Conservation (phyloP, 2,329 filamentous ascomycete species). For the Pleoardoris graminearum region DNA sequence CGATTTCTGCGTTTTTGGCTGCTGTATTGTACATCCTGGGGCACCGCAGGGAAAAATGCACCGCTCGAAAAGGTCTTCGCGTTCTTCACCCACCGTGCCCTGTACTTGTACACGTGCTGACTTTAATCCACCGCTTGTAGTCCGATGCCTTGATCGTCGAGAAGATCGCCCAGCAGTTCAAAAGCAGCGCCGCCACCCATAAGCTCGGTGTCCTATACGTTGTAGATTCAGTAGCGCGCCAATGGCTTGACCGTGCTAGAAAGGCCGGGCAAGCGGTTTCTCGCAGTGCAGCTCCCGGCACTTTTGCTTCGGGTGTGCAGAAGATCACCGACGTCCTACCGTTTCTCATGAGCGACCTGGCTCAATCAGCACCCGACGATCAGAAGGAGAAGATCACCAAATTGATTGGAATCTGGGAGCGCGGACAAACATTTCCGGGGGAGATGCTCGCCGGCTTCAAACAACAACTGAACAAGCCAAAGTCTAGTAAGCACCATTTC, state of each 20-base stretch:
- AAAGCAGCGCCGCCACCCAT: constrained; percentile 90
- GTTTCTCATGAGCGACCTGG: constrained; percentile 92
- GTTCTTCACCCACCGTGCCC: no score
- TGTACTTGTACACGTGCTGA: constrained; percentile 34
- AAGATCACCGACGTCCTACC: constrained; percentile 95
- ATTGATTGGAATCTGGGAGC: constrained; percentile 97
- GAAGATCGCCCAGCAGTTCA: constrained; percentile 96
- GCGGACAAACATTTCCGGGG: constrained; percentile 84
- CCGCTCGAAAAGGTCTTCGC: no score
- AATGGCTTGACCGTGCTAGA: constrained; percentile 97
- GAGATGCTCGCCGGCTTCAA: constrained; percentile 82
- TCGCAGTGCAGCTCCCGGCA: constrained; percentile 84
- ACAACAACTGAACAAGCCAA: constrained; percentile 69
- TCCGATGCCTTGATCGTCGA: constrained; percentile 93
- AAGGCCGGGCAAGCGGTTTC: constrained; percentile 75
- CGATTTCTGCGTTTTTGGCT: neutral
- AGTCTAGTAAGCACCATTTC: constrained; percentile 63
- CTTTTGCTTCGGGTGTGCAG: constrained; percentile 91
- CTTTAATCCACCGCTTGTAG: constrained; percentile 54
- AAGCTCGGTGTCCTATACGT: constrained; percentile 99
- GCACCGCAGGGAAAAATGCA: neutral
- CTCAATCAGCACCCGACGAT: constrained; percentile 82
- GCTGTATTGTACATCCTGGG: neutral
- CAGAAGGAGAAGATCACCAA: constrained; percentile 98
- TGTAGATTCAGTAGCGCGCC: constrained; percentile 98